A percentile compares a stretch with the other conserved stretches of the same genome.
Evolutionary conservation across 2,329 filamentous ascomycete genomes (phyloP).

Genomic region (Exserohilum turcica): DNA sequence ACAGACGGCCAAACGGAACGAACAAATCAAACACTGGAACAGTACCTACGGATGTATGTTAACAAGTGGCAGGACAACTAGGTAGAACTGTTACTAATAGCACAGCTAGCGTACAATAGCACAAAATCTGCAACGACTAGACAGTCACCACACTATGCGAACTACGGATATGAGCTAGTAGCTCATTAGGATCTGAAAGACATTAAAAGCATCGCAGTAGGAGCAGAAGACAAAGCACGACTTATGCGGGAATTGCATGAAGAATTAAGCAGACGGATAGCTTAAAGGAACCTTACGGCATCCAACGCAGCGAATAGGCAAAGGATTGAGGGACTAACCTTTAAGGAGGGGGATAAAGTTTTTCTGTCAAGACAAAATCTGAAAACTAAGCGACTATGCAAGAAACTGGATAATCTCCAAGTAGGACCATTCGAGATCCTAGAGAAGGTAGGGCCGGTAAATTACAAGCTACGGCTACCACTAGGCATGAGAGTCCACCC

Average conservation of each 20-base stretch:
- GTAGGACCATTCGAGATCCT: too few relatives aligned
- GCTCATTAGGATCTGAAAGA: neutral
- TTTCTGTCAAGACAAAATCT: neutral
- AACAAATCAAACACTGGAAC: neutral
- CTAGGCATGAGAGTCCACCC: neutral
- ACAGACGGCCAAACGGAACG: neutral
- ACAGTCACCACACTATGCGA: neutral
- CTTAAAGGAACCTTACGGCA: neutral
- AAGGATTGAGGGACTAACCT: conserved; percentile 1
- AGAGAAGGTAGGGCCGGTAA: too few relatives aligned
- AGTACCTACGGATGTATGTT: too few relatives aligned
- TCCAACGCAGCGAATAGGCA: neutral
- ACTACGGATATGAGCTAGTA: neutral
- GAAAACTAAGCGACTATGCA: neutral
- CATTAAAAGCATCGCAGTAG: neutral
- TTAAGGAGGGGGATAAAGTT: conserved; percentile 2
- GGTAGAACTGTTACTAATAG: neutral
- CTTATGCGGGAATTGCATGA: neutral
- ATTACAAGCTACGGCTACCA: neutral
- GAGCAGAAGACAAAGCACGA: neutral
- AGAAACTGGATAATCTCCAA: neutral
- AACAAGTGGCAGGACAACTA: neutral
- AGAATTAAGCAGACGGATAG: neutral
- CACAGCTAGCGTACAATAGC: neutral
- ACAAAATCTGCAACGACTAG: neutral